These are phyloP conservation scores for Dothidotthia symphoricarpi DNA, from an alignment of 2,329 filamentous ascomycete species.

Conservation along the genomic window DNA sequence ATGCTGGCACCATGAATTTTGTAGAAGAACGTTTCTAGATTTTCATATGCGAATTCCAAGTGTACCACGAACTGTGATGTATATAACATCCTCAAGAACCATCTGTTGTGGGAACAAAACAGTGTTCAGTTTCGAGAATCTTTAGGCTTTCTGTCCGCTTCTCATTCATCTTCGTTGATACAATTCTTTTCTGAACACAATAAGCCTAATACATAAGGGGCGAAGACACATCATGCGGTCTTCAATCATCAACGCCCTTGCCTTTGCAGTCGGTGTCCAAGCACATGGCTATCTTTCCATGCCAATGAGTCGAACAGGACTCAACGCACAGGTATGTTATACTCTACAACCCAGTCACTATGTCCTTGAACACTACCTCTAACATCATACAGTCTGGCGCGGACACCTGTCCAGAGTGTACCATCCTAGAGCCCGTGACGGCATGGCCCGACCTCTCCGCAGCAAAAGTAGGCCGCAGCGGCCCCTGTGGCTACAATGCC, in stretches of 20 bases:
- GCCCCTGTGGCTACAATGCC: conserved; percentile 39
- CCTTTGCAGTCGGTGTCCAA: conserved; percentile 19
- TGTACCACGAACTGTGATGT: background rate
- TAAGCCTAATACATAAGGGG: too few relatives aligned
- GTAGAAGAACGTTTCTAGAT: background rate
- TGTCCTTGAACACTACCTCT: too few relatives aligned
- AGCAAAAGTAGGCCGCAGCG: conserved; percentile 31
- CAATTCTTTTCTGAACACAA: too few relatives aligned
- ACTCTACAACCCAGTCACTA: too few relatives aligned
- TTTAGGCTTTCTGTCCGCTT: background rate
- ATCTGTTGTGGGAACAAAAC: background rate
- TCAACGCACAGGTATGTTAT: conserved; percentile 29
- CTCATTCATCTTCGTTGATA: background rate
- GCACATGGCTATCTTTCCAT: conserved; percentile 35
- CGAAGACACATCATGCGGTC: conserved; percentile 17
- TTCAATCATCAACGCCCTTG: conserved; percentile 14
- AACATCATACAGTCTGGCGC: conserved; percentile 16
- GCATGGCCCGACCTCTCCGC: conserved; percentile 33
- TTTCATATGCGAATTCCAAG: background rate
- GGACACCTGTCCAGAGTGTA: conserved; percentile 38
- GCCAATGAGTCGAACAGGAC: conserved; percentile 36
- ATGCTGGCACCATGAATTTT: background rate
- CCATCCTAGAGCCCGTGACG: conserved; percentile 35
- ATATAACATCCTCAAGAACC: conserved; percentile 3
- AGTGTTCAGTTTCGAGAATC: background rate